Evolutionary conservation across 352 stramenopile species (phyloP).

Genomic region (Elongisporangium undulatum): DNA sequence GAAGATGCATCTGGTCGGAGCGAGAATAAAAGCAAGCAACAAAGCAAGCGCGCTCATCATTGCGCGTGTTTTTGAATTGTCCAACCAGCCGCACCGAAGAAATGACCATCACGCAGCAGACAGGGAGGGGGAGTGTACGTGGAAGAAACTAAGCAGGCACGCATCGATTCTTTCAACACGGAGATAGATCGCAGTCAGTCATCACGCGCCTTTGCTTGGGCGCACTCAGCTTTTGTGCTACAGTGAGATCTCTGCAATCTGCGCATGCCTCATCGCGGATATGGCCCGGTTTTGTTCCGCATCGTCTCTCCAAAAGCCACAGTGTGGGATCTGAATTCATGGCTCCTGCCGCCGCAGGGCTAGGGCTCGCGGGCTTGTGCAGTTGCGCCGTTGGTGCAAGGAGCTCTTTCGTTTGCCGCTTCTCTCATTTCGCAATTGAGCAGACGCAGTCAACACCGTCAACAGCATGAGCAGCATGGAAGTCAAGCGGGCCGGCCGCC

Average conservation of each 20-base stretch:
- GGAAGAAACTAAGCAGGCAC: neutral
- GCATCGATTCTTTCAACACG: neutral
- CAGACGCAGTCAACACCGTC: neutral
- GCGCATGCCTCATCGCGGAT: neutral
- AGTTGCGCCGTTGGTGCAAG: neutral
- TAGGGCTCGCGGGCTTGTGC: neutral
- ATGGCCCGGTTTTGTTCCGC: constrained; percentile 1
- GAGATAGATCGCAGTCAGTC: neutral
- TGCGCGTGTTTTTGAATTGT: neutral
- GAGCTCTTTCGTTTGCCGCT: neutral
- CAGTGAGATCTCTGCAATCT: neutral
- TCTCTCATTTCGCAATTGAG: constrained; percentile 2
- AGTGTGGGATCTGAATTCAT: constrained; percentile 24
- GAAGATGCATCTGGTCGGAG: neutral
- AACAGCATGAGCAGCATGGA: neutral
- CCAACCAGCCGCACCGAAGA: neutral
- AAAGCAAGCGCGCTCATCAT: neutral
- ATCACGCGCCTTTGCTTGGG: neutral
- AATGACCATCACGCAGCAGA: neutral
- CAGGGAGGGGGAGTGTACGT: neutral
- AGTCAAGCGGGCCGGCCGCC: constrained; percentile 7
- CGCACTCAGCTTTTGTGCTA: neutral
- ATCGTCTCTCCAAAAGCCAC: constrained; percentile 10
- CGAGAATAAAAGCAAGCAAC: neutral
- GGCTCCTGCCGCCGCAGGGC: constrained; percentile 11